phyloP scores from a whole-genome alignment of 495 filamentous ascomycete species.

The Letharia columbiana region DNA sequence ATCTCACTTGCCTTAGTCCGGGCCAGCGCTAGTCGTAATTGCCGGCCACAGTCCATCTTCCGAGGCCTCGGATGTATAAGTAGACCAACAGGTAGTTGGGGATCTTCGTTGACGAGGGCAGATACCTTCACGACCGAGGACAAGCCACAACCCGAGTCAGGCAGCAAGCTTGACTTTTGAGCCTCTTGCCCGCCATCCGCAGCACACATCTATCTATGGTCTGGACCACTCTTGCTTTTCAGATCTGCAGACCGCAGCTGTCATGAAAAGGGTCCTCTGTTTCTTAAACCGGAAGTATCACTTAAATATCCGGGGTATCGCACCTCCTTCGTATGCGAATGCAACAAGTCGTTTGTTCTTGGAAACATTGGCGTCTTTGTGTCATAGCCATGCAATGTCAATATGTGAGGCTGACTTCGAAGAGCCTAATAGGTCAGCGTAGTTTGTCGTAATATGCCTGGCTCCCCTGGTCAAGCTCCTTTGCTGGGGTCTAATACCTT shows the following conservation, averaged over 20 bases:
- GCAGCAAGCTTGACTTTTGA: not conserved
- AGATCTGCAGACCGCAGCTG: slow-evolving; percentile 9
- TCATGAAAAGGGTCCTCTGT: not conserved
- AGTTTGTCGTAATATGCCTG: not conserved
- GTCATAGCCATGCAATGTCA: not conserved
- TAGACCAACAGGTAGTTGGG: not conserved
- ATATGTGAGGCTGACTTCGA: not conserved
- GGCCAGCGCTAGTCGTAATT: not conserved
- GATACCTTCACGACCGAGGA: not conserved
- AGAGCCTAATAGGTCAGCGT: not conserved
- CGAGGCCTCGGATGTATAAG: not conserved
- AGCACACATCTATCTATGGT: not conserved
- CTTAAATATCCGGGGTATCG: not conserved
- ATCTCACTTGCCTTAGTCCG: slow-evolving; percentile 1
- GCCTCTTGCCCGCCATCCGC: not conserved
- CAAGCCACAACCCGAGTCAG: not conserved
- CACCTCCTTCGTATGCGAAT: not conserved
- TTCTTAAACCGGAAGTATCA: not conserved
- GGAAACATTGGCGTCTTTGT: not conserved
- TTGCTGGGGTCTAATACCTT: not conserved
- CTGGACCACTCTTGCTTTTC: not conserved
- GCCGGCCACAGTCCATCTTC: not conserved
- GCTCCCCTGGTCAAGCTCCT: not conserved
- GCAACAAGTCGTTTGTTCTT: not conserved
- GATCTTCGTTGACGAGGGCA: not conserved